These are phyloP conservation scores for Petunia hybrid DNA, from an alignment of 305 asterid genomes.

Conservation along the genomic window DNA sequence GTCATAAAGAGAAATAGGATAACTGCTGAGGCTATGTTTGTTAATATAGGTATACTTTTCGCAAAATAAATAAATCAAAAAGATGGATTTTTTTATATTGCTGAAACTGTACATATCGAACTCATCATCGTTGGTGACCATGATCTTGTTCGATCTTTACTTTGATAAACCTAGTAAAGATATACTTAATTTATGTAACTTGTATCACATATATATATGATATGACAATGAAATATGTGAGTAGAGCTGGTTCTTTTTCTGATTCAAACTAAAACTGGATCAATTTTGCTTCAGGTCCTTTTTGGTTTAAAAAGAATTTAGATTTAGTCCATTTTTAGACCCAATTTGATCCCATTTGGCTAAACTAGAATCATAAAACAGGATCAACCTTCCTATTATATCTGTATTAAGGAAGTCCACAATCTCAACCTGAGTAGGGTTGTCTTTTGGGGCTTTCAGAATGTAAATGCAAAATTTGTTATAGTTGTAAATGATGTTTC, in stretches of 20 bases:
- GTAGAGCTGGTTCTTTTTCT: neutral
- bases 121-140: neutral
- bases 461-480: neutral
- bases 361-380: neutral
- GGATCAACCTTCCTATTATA: neutral
- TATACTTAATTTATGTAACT: neutral
- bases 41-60: neutral
- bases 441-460: constrained; percentile 10
- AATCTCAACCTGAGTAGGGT: neutral
- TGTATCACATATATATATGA: neutral
- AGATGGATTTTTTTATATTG: neutral
- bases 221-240: neutral
- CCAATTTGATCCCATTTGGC: constrained; percentile 17
- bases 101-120: neutral
- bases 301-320: neutral
- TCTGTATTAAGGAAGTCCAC: neutral
- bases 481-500: constrained; percentile 19
- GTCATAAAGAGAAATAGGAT: neutral
- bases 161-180: neutral
- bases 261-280: neutral
- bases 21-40: neutral
- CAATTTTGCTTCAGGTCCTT: neutral
- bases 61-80: neutral
- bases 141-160: constrained; percentile 4
- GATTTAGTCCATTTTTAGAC: neutral